Evolutionary conservation across 257 asterid species (phyloP).

Genomic region (Solanum clarkiae): DNA sequence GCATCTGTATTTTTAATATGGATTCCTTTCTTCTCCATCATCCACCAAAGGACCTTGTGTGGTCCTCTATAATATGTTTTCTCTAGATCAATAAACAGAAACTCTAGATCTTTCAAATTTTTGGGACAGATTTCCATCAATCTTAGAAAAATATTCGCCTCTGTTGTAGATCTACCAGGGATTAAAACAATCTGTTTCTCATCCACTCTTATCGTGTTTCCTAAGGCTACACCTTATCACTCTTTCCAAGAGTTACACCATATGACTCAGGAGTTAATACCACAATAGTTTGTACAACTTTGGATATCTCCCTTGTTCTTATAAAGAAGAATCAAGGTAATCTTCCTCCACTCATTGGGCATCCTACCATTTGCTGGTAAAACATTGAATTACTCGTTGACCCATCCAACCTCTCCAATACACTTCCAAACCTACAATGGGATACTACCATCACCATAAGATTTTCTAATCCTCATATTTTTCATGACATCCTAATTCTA

Average conservation of each 20-base stretch:
- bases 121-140: not conserved
- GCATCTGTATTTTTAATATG: not conserved
- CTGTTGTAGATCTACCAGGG: not conserved
- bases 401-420: not conserved
- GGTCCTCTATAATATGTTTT: not conserved
- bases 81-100: not conserved
- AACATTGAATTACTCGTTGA: not conserved
- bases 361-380: not conserved
- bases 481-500: not conserved
- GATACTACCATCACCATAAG: not conserved
- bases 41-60: not conserved
- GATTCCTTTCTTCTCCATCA: not conserved
- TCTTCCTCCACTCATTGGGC: not conserved
- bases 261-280: not conserved
- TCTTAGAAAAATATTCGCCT: not conserved
- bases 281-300: not conserved
- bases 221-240: not conserved
- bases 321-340: not conserved
- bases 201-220: not conserved
- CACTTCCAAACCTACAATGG: not conserved
- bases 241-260: not conserved
- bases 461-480: not conserved
- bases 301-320: not conserved
- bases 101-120: not conserved
- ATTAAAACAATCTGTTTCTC: not conserved